Evolutionary conservation across 768 basidiomycete species (phyloP).

Genomic region (Trametes cinnabarina): DNA sequence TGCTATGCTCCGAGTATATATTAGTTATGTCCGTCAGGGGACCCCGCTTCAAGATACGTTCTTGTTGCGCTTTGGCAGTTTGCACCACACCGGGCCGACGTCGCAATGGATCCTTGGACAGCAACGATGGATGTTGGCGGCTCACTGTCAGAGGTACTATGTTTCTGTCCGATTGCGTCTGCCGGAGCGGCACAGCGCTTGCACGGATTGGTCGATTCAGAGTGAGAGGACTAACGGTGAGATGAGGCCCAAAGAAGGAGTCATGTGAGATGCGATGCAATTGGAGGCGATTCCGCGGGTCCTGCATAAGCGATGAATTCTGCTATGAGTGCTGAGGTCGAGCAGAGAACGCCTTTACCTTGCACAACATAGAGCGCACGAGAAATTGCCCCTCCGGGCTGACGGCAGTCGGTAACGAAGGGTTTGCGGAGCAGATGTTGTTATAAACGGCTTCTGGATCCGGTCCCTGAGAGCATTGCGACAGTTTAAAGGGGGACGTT

Average conservation of each 20-base stretch:
- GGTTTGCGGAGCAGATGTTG: slow-evolving; percentile 26
- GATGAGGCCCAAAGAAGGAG: slow-evolving; percentile 31
- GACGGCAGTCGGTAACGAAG: slow-evolving; percentile 26
- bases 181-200: neutral
- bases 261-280: slow-evolving; percentile 29
- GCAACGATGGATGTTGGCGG: slow-evolving; percentile 1
- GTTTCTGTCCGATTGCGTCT: neutral
- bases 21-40: slow-evolving; percentile 15
- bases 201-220: neutral
- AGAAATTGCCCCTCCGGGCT: slow-evolving; percentile 27
- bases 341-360: too few relatives aligned
- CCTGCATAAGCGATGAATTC: slow-evolving; percentile 9
- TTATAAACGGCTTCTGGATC: slow-evolving; percentile 22
- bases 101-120: slow-evolving; percentile 6
- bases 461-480: too few relatives aligned
- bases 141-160: neutral
- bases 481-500: too few relatives aligned
- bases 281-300: slow-evolving; percentile 30
- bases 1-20: neutral
- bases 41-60: neutral
- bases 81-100: neutral
- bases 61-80: neutral
- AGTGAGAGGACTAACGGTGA: slow-evolving; percentile 18
- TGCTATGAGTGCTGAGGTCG: too few relatives aligned
- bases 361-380: slow-evolving; percentile 24